Evolutionary conservation across 2,329 filamentous ascomycete genomes (phyloP).

Genomic region (Penicillium oxalicum): DNA sequence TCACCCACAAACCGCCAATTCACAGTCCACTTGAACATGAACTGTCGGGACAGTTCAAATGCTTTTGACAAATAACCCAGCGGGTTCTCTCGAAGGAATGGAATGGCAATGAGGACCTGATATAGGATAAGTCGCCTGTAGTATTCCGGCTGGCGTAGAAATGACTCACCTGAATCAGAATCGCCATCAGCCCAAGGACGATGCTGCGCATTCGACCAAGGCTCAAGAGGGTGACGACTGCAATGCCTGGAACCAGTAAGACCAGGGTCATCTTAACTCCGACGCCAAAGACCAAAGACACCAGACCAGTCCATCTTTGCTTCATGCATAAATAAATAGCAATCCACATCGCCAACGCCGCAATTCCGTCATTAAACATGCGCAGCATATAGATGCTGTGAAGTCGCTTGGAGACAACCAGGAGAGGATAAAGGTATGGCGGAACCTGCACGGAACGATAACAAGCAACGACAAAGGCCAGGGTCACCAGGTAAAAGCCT

Average conservation of each 20-base stretch:
- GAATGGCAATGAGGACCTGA: constrained; percentile 52
- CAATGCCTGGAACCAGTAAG: constrained; percentile 74
- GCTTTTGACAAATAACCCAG: constrained; percentile 71
- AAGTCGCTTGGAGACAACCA: constrained; percentile 82
- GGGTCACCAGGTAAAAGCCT: constrained; percentile 66
- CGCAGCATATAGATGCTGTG: constrained; percentile 91
- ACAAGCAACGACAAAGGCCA: constrained; percentile 73
- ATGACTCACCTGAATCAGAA: constrained; percentile 64
- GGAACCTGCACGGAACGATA: constrained; percentile 57
- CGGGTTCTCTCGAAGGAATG: constrained; percentile 61
- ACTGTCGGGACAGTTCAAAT: constrained; percentile 85
- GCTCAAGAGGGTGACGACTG: constrained; percentile 66
- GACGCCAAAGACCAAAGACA: constrained; percentile 67
- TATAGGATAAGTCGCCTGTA: neutral
- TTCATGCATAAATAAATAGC: constrained; percentile 75
- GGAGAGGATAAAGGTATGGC: constrained; percentile 77
- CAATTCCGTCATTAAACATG: constrained; percentile 94
- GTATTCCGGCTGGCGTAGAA: too few species aligned
- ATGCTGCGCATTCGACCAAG: constrained; percentile 62
- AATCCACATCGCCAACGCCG: constrained; percentile 73
- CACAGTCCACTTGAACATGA: constrained; percentile 97
- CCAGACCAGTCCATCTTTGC: constrained; percentile 67
- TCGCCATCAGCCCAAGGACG: constrained; percentile 64
- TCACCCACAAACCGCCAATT: constrained; percentile 97
- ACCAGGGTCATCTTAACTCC: constrained; percentile 95